Evolutionary conservation across 306 rosid species (phyloP), one percentile per base, ranked within the genome.

Genomic region (Lithocarpus polystachyus): DNA sequence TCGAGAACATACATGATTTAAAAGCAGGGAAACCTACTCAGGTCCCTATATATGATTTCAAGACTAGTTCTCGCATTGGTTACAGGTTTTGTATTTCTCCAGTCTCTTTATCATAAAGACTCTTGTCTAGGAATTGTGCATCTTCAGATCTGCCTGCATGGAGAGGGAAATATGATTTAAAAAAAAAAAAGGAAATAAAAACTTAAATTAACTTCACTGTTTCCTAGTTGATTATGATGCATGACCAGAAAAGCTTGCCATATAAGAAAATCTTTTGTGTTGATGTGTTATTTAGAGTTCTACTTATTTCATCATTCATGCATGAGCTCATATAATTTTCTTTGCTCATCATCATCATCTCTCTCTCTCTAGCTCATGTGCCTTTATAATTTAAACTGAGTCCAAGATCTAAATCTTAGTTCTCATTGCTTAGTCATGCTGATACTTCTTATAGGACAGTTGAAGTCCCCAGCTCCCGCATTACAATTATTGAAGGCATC

Each of bases 31-130:
- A 91, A 59, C 75, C 98, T 74, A 94, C 86, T 70, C 88, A 95
- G 82, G 96, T 91, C 84, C 99, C 99, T 52, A 60, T 95, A 82
- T 95, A 95, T 78, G 99, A 95, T 88, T 95, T 95, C 93, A 95
- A 93, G 92, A 76, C 96, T 74, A 93, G 99, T 86, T 83, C 93
- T 75, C 90, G 98, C 77, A 68, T 70, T 72, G 99, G 97, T 52
- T 93, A 88, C 94, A 95, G 98, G 99, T 95, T 87, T 26, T 84
- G 72, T 76, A 71, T 79, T 77, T 77, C 77, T 82, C 69, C 17
- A 35, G 79, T 35, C 77, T 37, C 35, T 71, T 22, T 52, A 71
- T 15, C 68, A 70, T 40, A 43, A 71, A 61, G 72, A 55, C 64
- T 45, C 29, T 56, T 81, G 51, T 80, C 81, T 52, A 74, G 45